Conservation (phyloP, 2,329 filamentous ascomycete species). For the Fusarium praegraminearum region DNA sequence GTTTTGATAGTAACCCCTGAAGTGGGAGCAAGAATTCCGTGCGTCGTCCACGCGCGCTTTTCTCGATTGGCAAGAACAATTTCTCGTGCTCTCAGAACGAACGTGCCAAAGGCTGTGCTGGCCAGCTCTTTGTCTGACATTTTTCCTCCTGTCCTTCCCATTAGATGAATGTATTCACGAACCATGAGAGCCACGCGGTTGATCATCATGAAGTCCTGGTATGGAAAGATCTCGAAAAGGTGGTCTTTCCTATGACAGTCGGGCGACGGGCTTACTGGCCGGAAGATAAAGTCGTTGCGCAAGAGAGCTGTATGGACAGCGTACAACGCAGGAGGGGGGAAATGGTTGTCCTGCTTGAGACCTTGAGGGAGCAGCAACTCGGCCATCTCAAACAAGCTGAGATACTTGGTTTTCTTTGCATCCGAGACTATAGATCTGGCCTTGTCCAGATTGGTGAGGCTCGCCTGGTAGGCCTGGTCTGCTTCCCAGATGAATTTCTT, state of each 20-base stretch:
- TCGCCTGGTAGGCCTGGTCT: conserved; percentile 60
- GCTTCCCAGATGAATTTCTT: conserved; percentile 57
- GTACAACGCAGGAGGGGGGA: conserved; percentile 67
- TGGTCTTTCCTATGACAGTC: conserved; percentile 62
- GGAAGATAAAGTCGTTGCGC: conserved; percentile 71
- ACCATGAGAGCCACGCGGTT: conserved; percentile 51
- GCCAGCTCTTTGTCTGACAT: conserved; percentile 34
- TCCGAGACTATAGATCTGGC: conserved; percentile 58
- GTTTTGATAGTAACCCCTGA: conserved; percentile 35
- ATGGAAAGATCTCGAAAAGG: conserved; percentile 69
- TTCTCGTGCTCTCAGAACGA: conserved; percentile 62
- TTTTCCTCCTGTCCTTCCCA: conserved; percentile 32
- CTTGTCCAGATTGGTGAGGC: conserved; percentile 62
- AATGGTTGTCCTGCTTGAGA: conserved; percentile 53
- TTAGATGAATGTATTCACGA: conserved; percentile 49
- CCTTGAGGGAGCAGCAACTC: conserved; percentile 56
- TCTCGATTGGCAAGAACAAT: conserved; percentile 65
- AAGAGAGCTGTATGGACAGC: conserved; percentile 76
- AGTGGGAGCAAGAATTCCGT: conserved; percentile 59
- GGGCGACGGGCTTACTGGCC: conserved; percentile 62
- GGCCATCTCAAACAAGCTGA: conserved; percentile 65
- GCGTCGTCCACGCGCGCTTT: conserved; percentile 61
- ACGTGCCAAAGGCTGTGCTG: conserved; percentile 53
- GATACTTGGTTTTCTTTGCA: conserved; percentile 55
- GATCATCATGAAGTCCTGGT: conserved; percentile 48